These are phyloP conservation scores for Nitzschia inconspicua DNA, from an alignment of 108 stramenopile genomes.

Conservation along the genomic window DNA sequence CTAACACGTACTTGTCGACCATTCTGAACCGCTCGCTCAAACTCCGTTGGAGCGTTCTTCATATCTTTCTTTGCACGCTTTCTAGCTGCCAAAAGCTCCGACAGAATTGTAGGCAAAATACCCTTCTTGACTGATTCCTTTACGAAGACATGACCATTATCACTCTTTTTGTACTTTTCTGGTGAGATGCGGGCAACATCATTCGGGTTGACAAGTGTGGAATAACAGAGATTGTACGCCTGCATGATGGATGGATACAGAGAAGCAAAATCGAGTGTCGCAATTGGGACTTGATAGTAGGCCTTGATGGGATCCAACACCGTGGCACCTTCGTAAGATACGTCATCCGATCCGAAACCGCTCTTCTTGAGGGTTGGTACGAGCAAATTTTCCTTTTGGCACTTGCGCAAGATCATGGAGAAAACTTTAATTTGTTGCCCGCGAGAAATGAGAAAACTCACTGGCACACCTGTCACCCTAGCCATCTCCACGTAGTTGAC, in stretches of 20 bases:
- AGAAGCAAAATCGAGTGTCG: slow-evolving; percentile 99
- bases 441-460: slow-evolving; percentile 92
- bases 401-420: slow-evolving; percentile 97
- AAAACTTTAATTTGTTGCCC: slow-evolving; percentile 99
- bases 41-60: slow-evolving; percentile 96
- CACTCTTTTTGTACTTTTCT: slow-evolving; percentile 81
- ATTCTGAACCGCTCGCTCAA: slow-evolving; percentile 98
- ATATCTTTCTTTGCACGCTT: slow-evolving; percentile 99
- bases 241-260: slow-evolving; percentile 99
- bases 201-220: slow-evolving; percentile 80
- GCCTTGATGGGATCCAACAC: slow-evolving; percentile 98
- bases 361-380: slow-evolving; percentile 91
- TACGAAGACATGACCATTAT: slow-evolving; percentile 92
- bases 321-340: slow-evolving; percentile 96
- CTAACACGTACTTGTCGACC: slow-evolving; percentile 75
- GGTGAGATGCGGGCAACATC: slow-evolving; percentile 73
- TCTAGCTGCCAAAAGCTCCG: slow-evolving; percentile 74
- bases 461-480: slow-evolving; percentile 97
- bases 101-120: slow-evolving; percentile 95
- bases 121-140: slow-evolving; percentile 90
- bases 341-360: slow-evolving; percentile 59
- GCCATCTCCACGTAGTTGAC: slow-evolving; percentile 99
- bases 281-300: slow-evolving; percentile 97
- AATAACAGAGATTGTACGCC: slow-evolving; percentile 99
- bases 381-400: slow-evolving; percentile 81